Conservation (phyloP, 768 basidiomycete genomes). For the Suillus sp. region DNA sequence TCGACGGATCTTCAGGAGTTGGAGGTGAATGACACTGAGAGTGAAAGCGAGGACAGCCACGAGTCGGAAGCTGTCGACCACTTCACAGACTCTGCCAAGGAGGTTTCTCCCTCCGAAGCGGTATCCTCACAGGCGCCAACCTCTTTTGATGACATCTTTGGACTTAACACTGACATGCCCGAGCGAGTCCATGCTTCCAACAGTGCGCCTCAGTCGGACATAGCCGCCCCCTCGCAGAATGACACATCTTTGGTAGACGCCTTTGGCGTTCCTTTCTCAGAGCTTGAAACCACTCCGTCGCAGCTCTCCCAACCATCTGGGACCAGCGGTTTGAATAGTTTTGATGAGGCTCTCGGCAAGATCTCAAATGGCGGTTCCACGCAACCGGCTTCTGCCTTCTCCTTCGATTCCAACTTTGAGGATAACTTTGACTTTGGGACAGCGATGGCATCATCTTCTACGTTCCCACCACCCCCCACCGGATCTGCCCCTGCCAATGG, state of each 20-base stretch:
- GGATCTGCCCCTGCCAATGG: conserved; percentile 30
- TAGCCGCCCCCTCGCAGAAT: conserved; percentile 21
- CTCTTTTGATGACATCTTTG: conserved; percentile 64
- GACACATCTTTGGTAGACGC: conserved; percentile 34
- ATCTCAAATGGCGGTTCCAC: conserved; percentile 43
- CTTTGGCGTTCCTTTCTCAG: conserved; percentile 39
- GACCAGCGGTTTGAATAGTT: conserved; percentile 50
- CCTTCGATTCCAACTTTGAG: conserved; percentile 68
- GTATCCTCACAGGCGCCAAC: conserved; percentile 13
- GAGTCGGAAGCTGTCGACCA: conserved; percentile 20
- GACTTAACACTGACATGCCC: conserved; percentile 28
- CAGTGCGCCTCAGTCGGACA: conserved; percentile 21
- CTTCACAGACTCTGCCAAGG: conserved; percentile 6
- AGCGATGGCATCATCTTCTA: conserved; percentile 37
- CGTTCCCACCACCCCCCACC: conserved; percentile 31
- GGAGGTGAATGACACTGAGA: conserved; percentile 58
- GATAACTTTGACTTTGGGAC: conserved; percentile 65
- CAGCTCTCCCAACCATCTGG: conserved; percentile 23
- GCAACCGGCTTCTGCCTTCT: conserved; percentile 41
- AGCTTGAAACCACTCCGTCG: conserved; percentile 19
- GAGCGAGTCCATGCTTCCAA: conserved; percentile 25
- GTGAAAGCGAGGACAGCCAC: conserved; percentile 43
- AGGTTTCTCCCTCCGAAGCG: conserved; percentile 15
- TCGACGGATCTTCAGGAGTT: conserved; percentile 56
- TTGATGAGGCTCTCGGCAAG: conserved; percentile 75